Conservation (phyloP, 106 monocot genomes). For the Dendrobium chrysotoxum region DNA sequence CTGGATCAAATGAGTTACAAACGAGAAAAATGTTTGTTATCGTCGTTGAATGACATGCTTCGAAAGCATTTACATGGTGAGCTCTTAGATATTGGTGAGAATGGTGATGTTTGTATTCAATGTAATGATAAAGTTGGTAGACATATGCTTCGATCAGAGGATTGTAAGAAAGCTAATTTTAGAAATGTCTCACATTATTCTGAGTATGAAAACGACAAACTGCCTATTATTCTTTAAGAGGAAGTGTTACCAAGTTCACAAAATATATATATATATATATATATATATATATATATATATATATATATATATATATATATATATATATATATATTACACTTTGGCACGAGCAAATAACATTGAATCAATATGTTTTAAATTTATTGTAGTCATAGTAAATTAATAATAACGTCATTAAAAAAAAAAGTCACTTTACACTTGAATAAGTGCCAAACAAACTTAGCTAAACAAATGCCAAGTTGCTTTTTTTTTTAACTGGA, state of each 20-base stretch:
- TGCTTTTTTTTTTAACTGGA: neutral
- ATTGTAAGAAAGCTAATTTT: conserved; percentile 60
- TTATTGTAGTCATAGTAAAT: neutral
- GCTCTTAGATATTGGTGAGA: too few species aligned
- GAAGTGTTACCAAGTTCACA: too few species aligned
- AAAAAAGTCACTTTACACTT: neutral
- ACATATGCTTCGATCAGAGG: conserved; percentile 14
- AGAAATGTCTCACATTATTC: too few species aligned
- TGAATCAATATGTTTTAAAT: too few species aligned
- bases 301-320: too few species aligned
- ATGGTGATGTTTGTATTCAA: too few species aligned
- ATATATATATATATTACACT: too few species aligned
- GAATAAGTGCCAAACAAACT: neutral
- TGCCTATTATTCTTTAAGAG: too few species aligned
- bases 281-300: too few species aligned
- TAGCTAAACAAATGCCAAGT: neutral
- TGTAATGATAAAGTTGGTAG: conserved; percentile 13
- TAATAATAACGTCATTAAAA: conserved; percentile 1
- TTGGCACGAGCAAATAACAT: too few species aligned
- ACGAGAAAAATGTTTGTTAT: conserved; percentile 62
- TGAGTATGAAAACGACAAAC: too few species aligned
- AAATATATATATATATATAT: too few species aligned
- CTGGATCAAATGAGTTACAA: conserved; percentile 31
- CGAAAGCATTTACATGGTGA: conserved; percentile 56
- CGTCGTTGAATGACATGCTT: conserved; percentile 50